Conservation (phyloP, 1,284 basidiomycete genomes). For the Boletus smithii region DNA sequence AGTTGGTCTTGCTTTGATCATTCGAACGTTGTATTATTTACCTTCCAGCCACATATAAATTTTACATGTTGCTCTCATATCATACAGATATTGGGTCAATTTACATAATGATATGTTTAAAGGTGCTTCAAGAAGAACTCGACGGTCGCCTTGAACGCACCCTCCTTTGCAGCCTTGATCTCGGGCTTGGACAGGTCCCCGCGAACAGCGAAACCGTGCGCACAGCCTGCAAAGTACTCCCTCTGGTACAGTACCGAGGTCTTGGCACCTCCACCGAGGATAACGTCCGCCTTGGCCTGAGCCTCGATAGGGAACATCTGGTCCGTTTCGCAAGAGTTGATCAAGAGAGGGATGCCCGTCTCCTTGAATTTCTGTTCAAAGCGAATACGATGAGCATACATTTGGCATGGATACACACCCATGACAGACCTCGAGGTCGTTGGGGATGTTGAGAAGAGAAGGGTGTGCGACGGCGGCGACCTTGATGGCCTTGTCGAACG, state of each 20-base stretch:
- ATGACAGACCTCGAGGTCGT: neutral
- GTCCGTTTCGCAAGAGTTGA: constrained; percentile 43
- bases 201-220: constrained; percentile 53
- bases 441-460: constrained; percentile 58
- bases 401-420: neutral
- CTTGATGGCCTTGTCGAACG: constrained; percentile 56
- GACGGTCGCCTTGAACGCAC: constrained; percentile 53
- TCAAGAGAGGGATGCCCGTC: constrained; percentile 40
- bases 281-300: constrained; percentile 36
- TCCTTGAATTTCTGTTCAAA: constrained; percentile 30
- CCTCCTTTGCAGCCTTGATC: constrained; percentile 62
- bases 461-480: constrained; percentile 64
- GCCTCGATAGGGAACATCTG: constrained; percentile 31
- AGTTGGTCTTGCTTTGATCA: neutral
- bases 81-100: neutral
- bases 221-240: constrained; percentile 42
- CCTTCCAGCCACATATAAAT: neutral
- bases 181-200: constrained; percentile 38
- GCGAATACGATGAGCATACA: neutral
- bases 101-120: constrained; percentile 13
- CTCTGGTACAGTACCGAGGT: constrained; percentile 43
- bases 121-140: constrained; percentile 47
- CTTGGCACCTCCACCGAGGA: constrained; percentile 40
- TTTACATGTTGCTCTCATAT: neutral
- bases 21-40: neutral